Base-by-base conservation (phyloP, 805 yeast species). In the Scheffersomyces lignosus region DNA sequence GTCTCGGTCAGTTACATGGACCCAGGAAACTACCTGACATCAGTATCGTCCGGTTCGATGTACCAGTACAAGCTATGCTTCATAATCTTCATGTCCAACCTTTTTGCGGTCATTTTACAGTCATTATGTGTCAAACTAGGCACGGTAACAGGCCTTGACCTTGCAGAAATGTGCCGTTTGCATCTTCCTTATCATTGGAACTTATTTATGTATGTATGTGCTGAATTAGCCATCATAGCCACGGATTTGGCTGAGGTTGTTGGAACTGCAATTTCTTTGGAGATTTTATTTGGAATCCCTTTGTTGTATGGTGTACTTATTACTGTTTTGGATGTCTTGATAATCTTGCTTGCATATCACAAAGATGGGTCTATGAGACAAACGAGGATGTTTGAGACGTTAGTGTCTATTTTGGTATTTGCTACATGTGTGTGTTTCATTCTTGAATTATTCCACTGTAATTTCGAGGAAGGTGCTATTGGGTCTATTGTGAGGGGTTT, bases 211-310 rank as follows among this genome's bases (percentile, higher is more conserved):
- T 89, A 88, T 55, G 55, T 77, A 2, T 72, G 85, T 48, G 88
- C 96, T 0, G 96, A 89, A 51, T 49, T 87, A 16, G 96, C 96
- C 2, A 89, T 89, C 43, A 82, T 89, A 24, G 95, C 96, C 7
- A 89, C 97, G 0, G 97, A 89, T 57, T 65, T 89, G 50, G 96
- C 96, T 1, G 97, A 89, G 59, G 96, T 89, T 8, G 91, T 89
- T 5, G 97, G 97, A 2, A 84, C 96, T 3, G 96, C 96, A 8
- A 86, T 89, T 32, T 80, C 96, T 0, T 68, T 89, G 34, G 81
- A 87, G 47, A 87, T 89, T 41, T 58, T 89, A 18, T 81, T 89
- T 50, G 71, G 75, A 1, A 77, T 89, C 8, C 96, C 96, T 0
- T 66, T 89, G 38, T 56, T 80, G 1, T 60, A 73, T 27, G 97